Percentiles rank a stretch among this genome's conserved stretches.
These are phyloP conservation scores for Centrapalus pauciflorus DNA, from an alignment of 129 eudicot genomes.

Conservation along the genomic window DNA sequence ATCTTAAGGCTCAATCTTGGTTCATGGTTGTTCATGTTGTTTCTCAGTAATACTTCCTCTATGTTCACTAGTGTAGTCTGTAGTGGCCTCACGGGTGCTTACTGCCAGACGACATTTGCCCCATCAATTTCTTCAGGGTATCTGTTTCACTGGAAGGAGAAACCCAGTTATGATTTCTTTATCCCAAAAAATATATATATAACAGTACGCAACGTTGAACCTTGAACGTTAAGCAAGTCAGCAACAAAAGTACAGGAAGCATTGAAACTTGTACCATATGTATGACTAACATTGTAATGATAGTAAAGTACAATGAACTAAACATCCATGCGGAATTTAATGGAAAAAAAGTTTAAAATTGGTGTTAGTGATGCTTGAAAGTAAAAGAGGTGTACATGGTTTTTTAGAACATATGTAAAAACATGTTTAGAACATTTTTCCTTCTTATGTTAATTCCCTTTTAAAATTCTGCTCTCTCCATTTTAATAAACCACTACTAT, in stretches of 20 bases:
- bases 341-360: no score
- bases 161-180: no score
- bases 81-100: not conserved
- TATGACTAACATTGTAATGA: not conserved
- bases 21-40: no score
- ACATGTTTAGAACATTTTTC: not conserved
- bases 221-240: not conserved
- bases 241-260: not conserved
- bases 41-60: not conserved
- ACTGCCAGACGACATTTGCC: not conserved
- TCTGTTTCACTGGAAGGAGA: constrained; percentile 10
- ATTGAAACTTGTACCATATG: not conserved
- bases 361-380: not conserved
- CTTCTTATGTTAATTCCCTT: no score
- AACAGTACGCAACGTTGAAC: no score
- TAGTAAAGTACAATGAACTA: not conserved
- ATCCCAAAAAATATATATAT: not conserved
- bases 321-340: no score
- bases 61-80: no score
- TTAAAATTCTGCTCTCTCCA: no score
- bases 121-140: constrained; percentile 17
- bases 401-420: no score
- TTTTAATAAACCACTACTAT: not conserved
- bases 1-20: no score
- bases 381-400: not conserved